Evolutionary conservation across 1,284 basidiomycete species (phyloP), one percentile per base, ranked within the genome.

Genomic region (Ustilago xerochloae): DNA sequence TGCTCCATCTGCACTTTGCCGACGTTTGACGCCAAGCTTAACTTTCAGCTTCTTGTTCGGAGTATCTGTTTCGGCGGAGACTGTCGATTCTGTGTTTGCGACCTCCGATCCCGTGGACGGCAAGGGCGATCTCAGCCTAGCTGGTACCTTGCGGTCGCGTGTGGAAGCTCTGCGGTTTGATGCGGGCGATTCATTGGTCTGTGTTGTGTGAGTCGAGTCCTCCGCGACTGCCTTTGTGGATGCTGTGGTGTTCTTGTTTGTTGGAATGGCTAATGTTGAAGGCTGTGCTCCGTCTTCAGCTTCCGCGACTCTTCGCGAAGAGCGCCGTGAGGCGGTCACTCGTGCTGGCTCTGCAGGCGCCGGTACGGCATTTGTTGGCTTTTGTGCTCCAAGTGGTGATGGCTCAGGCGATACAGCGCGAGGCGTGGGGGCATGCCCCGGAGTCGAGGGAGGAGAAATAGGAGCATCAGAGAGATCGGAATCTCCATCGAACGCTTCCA

Each of bases 391-490:
- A 8, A 24, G 12, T 9, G 50, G 15, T 4, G 43, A 13, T 22
- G 38, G 13, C 7, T 32, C 60, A 5, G 60, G 56, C 6, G 60
- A 63, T 4, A 35, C 51, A 36, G 66, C 60, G n/a, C 60, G 65
- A 29, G 63, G 69, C 1, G 58, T 59, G 12, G 46, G 38, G 20
- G 58, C 61, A 13, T 60, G 54, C 4, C 65, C 65, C 3, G 71
- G 71, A 1, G 71, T 74, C 10, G 71, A 62, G 24, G 71, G 71
- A 6, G 70, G 57, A 2, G 65, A 68, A 0, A 67, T n/a, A n/a
- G n/a, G n/a, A n/a, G n/a, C 22, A 20, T 74, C 65, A 2, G 71
- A 68, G 45, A 74, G 62, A 29, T 74, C 71, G 0, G 71, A 74
- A 12, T 61, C 71, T 18, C 58, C 63, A 36, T 60, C 70, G 38